A percentile compares a stretch with the other conserved stretches of the same genome.
phyloP scores from a whole-genome alignment of 1,284 basidiomycete genomes.

The Butyriboletus appendiculatus region DNA sequence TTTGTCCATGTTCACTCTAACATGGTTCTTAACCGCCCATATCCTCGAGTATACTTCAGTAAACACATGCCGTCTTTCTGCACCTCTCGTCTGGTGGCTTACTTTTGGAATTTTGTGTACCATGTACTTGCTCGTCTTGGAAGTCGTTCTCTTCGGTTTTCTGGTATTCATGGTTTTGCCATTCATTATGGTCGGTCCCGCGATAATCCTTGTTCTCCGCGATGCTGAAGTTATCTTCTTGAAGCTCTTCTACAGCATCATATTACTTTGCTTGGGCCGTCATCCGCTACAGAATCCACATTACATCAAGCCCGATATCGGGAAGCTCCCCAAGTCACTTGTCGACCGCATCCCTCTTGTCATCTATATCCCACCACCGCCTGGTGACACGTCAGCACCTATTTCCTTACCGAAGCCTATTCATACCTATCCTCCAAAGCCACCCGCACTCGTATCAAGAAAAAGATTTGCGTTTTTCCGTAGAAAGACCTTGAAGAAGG shows the following conservation, averaged over 20 bases:
- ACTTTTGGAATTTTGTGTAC: conserved; percentile 77
- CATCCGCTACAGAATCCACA: conserved; percentile 72
- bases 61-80: conserved; percentile 63
- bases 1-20: conserved; percentile 66
- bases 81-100: conserved; percentile 83
- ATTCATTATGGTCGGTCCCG: conserved; percentile 64
- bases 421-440: conserved; percentile 61
- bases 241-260: conserved; percentile 73
- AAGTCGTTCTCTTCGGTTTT: conserved; percentile 69
- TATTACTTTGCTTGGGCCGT: conserved; percentile 73
- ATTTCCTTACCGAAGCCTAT: conserved; percentile 44
- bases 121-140: conserved; percentile 73
- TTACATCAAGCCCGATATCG: conserved; percentile 73
- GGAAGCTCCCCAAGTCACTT: conserved; percentile 64
- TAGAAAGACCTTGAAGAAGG: conserved; percentile 32
- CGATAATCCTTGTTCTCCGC: neutral
- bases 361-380: conserved; percentile 78
- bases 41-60: conserved; percentile 75
- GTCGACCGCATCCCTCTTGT: conserved; percentile 80
- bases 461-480: conserved; percentile 56
- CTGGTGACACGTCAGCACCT: conserved; percentile 45
- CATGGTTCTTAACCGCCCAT: conserved; percentile 79
- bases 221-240: conserved; percentile 8
- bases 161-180: conserved; percentile 77
- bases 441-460: conserved; percentile 32